Evolutionary conservation across 768 basidiomycete species (phyloP).

Genomic region (Mycena galopus): DNA sequence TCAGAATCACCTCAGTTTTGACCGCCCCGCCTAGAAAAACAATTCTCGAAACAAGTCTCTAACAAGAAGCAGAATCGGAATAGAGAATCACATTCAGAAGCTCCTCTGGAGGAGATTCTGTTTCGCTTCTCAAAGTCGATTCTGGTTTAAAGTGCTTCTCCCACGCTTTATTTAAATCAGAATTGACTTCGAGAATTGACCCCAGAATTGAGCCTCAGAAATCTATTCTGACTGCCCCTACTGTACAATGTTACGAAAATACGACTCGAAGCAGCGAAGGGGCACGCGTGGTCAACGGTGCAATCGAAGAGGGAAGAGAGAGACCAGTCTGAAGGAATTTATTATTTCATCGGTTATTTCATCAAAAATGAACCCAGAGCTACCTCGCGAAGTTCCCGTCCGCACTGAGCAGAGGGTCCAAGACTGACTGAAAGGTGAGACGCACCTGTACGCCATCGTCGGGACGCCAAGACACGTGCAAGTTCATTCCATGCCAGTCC

Average conservation of each 20-base stretch:
- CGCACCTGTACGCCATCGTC: constrained; percentile 72
- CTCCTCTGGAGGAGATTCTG: too few relatives aligned
- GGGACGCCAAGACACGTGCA: constrained; percentile 78
- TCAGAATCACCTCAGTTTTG: too few relatives aligned
- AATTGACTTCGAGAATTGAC: too few relatives aligned
- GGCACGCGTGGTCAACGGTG: constrained; percentile 72
- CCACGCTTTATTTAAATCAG: too few relatives aligned
- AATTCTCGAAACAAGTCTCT: too few relatives aligned
- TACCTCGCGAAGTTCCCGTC: constrained; percentile 61
- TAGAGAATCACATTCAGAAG: too few relatives aligned
- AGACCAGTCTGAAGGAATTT: constrained; percentile 74
- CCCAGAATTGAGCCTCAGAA: too few relatives aligned
- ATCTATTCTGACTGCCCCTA: too few relatives aligned
- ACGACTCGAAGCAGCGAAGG: constrained; percentile 73
- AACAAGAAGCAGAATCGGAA: too few relatives aligned
- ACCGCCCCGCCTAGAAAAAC: too few relatives aligned
- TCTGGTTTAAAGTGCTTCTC: too few relatives aligned
- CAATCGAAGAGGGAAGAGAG: constrained; percentile 77
- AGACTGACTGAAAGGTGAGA: constrained; percentile 81
- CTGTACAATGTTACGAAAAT: constrained; percentile 64
- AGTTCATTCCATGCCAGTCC: constrained; percentile 90
- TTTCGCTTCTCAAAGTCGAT: too few relatives aligned
- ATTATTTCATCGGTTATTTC: background rate
- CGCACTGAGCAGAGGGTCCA: constrained; percentile 87
- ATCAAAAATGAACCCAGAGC: background rate